Percentiles rank a stretch among this genome's conserved stretches.
phyloP scores from a whole-genome alignment of 78 protist genomes.

The Dictyostelium discoideum region DNA sequence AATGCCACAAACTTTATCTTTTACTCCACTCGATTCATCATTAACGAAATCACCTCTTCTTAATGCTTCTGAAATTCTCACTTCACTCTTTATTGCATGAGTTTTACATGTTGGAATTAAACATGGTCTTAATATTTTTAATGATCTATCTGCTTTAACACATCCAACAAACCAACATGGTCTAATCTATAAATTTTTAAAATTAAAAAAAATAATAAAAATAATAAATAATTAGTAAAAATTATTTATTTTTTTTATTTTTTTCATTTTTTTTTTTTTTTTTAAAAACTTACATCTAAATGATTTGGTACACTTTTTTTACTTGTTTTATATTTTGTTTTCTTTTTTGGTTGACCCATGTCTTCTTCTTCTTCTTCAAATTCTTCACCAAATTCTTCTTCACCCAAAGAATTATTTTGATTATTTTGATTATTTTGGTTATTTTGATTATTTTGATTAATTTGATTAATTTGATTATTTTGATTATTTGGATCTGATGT shows the following conservation, averaged over 20 bases:
- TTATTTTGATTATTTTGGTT: neutral
- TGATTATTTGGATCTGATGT: neutral
- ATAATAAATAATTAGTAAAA: neutral
- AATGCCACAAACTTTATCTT: conserved; percentile 64
- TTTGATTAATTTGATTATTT: neutral
- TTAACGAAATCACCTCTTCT: conserved; percentile 43
- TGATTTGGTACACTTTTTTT: neutral
- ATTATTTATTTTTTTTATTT: neutral
- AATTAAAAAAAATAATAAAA: neutral
- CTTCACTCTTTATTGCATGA: conserved; percentile 45
- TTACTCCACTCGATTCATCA: conserved; percentile 19
- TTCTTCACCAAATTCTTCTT: conserved; percentile 2
- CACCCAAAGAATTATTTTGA: neutral
- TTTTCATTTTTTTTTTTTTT: too few relatives aligned
- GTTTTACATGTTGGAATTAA: conserved; percentile 74
- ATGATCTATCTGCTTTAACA: conserved; percentile 73
- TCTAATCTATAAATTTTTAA: neutral
- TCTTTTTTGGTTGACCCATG: neutral
- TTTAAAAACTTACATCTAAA: conserved; percentile 9
- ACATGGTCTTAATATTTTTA: conserved; percentile 67
- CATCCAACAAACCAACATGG: conserved; percentile 79
- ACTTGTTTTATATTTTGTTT: conserved; percentile 3
- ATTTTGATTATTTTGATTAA: neutral
- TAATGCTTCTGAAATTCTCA: conserved; percentile 35
- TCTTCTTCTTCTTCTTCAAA: neutral